Conservation (phyloP, 164 flowering plant genomes). For the Macadamia tetraphylla region DNA sequence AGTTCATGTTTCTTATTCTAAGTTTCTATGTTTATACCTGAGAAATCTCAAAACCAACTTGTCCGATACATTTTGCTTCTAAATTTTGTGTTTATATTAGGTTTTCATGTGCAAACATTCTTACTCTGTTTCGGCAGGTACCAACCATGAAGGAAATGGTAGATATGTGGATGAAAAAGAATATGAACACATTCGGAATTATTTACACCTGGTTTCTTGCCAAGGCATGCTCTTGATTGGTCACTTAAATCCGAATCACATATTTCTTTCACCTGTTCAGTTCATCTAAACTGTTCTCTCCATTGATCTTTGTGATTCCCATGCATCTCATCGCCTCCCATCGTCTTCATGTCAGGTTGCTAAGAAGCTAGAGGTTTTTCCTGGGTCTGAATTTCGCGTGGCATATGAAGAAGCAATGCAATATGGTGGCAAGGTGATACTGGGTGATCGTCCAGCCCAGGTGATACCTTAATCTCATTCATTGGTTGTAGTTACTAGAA, state of each 20-base stretch:
- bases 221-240: slow-evolving; percentile 45
- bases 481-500: not conserved
- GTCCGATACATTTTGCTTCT: no score
- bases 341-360: slow-evolving; percentile 50
- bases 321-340: not conserved
- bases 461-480: slow-evolving; percentile 29
- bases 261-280: slow-evolving; percentile 4
- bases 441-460: slow-evolving; percentile 93
- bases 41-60: no score
- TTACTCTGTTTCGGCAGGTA: slow-evolving; percentile 42
- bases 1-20: not conserved
- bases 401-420: slow-evolving; percentile 90
- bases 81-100: not conserved
- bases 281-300: not conserved
- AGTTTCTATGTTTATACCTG: no score
- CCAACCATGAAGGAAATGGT: slow-evolving; percentile 86
- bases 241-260: not conserved
- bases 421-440: slow-evolving; percentile 83
- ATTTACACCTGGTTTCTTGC: slow-evolving; percentile 94
- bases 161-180: slow-evolving; percentile 72
- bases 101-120: not conserved
- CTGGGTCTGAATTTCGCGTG: slow-evolving; percentile 95
- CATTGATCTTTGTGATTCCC: no score
- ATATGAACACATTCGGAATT: slow-evolving; percentile 63
- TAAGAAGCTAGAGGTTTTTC: slow-evolving; percentile 75